Conservation (phyloP, 768 basidiomycete species). For the Mycena epipterygia region DNA sequence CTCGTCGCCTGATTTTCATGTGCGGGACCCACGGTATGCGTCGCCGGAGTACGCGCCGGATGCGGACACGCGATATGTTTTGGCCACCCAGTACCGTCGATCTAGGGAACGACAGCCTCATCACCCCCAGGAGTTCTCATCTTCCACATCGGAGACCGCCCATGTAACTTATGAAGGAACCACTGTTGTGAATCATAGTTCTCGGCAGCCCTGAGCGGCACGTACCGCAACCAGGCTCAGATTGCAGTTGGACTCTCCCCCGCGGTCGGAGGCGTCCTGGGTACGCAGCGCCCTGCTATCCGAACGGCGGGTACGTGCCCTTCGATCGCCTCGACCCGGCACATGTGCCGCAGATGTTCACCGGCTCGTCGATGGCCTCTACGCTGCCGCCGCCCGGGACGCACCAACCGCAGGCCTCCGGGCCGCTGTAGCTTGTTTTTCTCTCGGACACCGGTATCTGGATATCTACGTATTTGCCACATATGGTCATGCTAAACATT, state of each 20-base stretch:
- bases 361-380: slow-evolving; percentile 26
- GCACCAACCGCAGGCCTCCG: neutral
- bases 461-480: neutral
- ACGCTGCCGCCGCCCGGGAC: neutral
- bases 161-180: slow-evolving; percentile 36
- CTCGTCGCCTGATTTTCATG: slow-evolving; percentile 1
- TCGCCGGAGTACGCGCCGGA: no score
- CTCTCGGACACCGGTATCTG: neutral
- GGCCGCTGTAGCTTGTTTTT: neutral
- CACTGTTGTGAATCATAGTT: slow-evolving; percentile 35
- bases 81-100: slow-evolving; percentile 1
- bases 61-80: neutral
- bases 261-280: slow-evolving; percentile 48
- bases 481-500: neutral
- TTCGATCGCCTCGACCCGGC: slow-evolving; percentile 26
- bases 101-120: slow-evolving; percentile 26
- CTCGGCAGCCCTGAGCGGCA: slow-evolving; percentile 52
- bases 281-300: slow-evolving; percentile 26
- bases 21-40: neutral
- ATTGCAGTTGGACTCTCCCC: slow-evolving; percentile 63
- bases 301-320: slow-evolving; percentile 34
- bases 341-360: slow-evolving; percentile 22
- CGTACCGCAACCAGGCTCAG: slow-evolving; percentile 57
- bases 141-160: slow-evolving; percentile 38
- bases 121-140: slow-evolving; percentile 33